Conservation (phyloP, 345 rosid species). For the Carallia brachiata region DNA sequence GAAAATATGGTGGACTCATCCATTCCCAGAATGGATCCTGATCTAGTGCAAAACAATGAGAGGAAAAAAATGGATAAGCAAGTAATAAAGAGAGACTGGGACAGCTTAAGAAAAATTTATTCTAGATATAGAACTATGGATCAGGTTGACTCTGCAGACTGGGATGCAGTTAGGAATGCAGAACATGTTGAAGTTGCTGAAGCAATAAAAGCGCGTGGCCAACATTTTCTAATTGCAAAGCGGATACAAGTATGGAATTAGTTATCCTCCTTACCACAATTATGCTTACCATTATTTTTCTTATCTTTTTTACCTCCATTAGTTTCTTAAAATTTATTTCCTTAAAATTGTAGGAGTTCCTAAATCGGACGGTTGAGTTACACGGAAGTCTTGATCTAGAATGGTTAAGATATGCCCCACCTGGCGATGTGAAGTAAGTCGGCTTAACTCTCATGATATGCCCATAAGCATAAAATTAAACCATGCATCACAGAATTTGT, state of each 20-base stretch:
- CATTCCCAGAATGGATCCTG: conserved; percentile 18
- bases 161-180: conserved; percentile 73
- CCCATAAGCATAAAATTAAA: no score
- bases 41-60: no score
- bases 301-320: no score
- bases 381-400: conserved; percentile 83
- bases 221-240: conserved; percentile 86
- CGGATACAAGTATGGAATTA: conserved; percentile 60
- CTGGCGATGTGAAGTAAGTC: conserved; percentile 77
- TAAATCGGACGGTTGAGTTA: conserved; percentile 59
- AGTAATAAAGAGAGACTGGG: conserved; percentile 74
- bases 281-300: no score
- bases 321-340: no score
- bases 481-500: no score
- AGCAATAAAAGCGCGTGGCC: conserved; percentile 77
- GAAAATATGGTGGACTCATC: no score
- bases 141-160: conserved; percentile 74
- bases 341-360: conserved; percentile 66
- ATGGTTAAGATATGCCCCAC: conserved; percentile 78
- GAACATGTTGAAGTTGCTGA: conserved; percentile 49
- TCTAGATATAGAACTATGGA: conserved; percentile 35
- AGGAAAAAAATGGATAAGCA: conserved; percentile 19
- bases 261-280: no score
- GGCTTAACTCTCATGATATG: no score
- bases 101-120: conserved; percentile 51